Evolutionary conservation across 2,329 filamentous ascomycete genomes (phyloP), one percentile per base, ranked within the genome.

Genomic region (Botryotinia calthae): DNA sequence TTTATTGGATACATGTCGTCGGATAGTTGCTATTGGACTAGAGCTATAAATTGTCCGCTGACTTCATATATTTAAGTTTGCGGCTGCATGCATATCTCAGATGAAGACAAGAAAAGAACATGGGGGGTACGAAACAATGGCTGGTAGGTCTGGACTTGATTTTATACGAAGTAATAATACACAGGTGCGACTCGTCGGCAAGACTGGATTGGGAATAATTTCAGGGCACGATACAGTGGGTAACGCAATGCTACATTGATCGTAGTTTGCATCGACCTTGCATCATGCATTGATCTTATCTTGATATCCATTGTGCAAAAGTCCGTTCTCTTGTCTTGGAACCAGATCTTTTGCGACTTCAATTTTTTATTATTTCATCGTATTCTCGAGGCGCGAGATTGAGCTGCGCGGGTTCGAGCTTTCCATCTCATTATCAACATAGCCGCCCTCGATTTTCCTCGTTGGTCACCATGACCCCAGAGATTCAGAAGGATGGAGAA

Each of bases 401-500:
- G 25, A 40, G 64, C 37, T 40, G 46, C 46, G 34, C 8, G 25
- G 25, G 46, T 40, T 28, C 16, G 22, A 40, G 18, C 25, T 34
- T 42, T 34, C 2, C 22, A 67, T 51, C 64, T 54, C 46, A 31
- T 28, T 28, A n/a, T n/a, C 31, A 40, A 42, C 28, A 34, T 37
- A 22, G 20, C 12, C 64, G 8, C 34, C 34, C 46, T 67, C 25
- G 14, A 18, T 12, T 22, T 67, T 34, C 34, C 34, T n/a, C 31
- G 48, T 9, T 54, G 28, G 16, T n/a, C 58, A 48, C 6, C 18
- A 70, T 70, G 68, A 34, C 42, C 8, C 28, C 56, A n/a, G 28
- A 46, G n/a, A 64, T 40, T 40, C 56, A 61, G 34, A 64, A 71
- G n/a, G 20, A 65, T 20, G 37, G 34, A 51, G 69, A 65, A 16